Conservation (phyloP, 2,329 filamentous ascomycete genomes). For the Hyphodiscus sp. region DNA sequence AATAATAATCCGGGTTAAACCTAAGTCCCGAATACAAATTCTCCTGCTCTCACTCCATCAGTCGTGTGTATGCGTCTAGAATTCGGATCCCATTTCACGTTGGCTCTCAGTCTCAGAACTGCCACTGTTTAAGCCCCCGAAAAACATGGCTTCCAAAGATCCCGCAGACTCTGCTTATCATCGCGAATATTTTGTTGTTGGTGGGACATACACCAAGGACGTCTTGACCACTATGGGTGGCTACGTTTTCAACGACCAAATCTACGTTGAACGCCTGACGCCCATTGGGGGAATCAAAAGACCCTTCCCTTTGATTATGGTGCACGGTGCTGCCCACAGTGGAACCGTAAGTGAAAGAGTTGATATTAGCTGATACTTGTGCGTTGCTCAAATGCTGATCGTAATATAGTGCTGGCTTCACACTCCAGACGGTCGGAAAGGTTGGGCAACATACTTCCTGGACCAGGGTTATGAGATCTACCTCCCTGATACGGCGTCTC, state of each 20-base stretch:
- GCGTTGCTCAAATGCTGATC: not conserved
- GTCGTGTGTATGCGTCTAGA: no score
- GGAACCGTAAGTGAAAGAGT: conserved; percentile 20
- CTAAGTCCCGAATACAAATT: no score
- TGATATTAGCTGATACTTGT: no score
- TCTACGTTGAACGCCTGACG: conserved; percentile 46
- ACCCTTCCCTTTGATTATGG: conserved; percentile 22
- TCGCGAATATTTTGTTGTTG: conserved; percentile 27
- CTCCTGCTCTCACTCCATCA: no score
- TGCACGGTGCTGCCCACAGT: conserved; percentile 22
- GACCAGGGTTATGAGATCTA: conserved; percentile 40
- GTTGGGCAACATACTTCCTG: conserved; percentile 43
- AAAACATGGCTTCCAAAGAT: no score
- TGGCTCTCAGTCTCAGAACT: no score
- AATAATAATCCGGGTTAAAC: no score
- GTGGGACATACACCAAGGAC: conserved; percentile 23
- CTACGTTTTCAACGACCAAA: conserved; percentile 33
- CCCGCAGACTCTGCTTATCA: no score
- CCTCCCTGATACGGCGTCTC: conserved; percentile 29
- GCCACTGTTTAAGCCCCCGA: no score
- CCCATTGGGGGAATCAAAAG: conserved; percentile 24
- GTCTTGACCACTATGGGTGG: conserved; percentile 6
- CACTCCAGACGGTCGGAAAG: conserved; percentile 39
- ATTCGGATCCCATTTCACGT: no score
- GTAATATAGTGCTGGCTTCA: conserved; percentile 36